Evolutionary conservation across 83 land plant species (phyloP).

Genomic region (Picea mariana): DNA sequence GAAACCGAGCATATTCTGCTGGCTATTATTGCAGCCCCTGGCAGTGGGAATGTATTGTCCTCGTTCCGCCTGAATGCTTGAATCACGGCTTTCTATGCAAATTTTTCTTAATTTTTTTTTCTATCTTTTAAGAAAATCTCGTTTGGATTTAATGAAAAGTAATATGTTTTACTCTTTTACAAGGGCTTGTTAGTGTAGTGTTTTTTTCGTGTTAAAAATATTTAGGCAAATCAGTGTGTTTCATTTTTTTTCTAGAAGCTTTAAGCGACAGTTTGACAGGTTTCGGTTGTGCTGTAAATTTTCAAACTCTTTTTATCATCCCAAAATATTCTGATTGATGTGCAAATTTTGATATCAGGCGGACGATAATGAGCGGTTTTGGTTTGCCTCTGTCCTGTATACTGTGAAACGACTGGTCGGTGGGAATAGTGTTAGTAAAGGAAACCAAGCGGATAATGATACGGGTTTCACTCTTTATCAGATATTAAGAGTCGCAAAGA

Average conservation of each 20-base stretch:
- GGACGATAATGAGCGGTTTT: constrained; percentile 73
- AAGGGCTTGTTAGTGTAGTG: neutral
- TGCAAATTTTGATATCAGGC: constrained; percentile 36
- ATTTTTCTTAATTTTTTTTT: neutral
- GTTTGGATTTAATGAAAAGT: neutral
- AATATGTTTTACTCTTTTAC: neutral
- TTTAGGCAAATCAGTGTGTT: too few species aligned
- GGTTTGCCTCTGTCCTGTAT: constrained; percentile 68
- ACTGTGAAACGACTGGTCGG: constrained; percentile 49
- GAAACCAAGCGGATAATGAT: constrained; percentile 22
- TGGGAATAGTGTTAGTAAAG: constrained; percentile 16
- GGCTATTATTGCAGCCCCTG: constrained; percentile 49
- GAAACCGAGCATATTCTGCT: constrained; percentile 55
- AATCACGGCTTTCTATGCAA: neutral
- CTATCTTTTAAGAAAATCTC: neutral
- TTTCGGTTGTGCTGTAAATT: neutral
- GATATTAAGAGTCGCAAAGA: constrained; percentile 63
- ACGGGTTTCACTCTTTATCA: constrained; percentile 63
- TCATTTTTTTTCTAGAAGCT: too few species aligned
- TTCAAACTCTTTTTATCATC: neutral
- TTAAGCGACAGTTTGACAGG: too few species aligned
- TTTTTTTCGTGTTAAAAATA: neutral
- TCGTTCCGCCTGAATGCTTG: neutral
- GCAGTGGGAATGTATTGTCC: constrained; percentile 54
- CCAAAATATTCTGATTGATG: neutral